Evolutionary conservation across 73 alveolate genomes (phyloP).

Genomic region (Uronychia setigera): DNA sequence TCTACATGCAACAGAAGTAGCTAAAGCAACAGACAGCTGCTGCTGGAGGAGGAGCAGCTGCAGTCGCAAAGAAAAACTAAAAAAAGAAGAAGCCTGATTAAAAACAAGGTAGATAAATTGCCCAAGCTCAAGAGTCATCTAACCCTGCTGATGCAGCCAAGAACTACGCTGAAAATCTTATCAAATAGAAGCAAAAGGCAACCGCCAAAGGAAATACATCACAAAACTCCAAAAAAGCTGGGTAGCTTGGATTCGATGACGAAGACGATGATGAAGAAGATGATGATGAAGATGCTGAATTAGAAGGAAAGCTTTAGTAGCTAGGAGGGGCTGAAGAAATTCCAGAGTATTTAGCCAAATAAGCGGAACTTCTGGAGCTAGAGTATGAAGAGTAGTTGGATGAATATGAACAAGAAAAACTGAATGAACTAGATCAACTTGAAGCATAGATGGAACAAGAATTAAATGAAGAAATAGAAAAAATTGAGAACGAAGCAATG

Average conservation of each 20-base stretch:
- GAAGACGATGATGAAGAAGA: slow-evolving; percentile 26
- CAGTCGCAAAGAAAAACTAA: not conserved
- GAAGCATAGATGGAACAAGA: not conserved
- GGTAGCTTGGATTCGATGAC: too few relatives aligned
- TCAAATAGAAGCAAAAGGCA: slow-evolving; percentile 13
- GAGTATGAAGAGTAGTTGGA: slow-evolving; percentile 6
- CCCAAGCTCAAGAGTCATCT: slow-evolving; percentile 2
- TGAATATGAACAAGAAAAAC: slow-evolving; percentile 9
- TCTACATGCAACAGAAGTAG: slow-evolving; percentile 36
- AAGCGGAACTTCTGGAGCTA: slow-evolving; percentile 12
- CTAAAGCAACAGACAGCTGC: slow-evolving; percentile 36
- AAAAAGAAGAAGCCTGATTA: not conserved
- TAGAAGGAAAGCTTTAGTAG: too few relatives aligned
- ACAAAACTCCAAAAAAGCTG: slow-evolving; percentile 10
- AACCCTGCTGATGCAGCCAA: slow-evolving; percentile 16
- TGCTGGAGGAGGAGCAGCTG: slow-evolving; percentile 12
- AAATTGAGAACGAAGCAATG: slow-evolving; percentile 20
- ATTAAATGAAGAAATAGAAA: not conserved
- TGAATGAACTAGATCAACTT: not conserved
- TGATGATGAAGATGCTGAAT: slow-evolving; percentile 9
- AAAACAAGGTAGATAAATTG: not conserved
- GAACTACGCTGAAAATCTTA: slow-evolving; percentile 11
- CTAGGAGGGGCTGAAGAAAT: slow-evolving; percentile 18
- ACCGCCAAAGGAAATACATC: not conserved
- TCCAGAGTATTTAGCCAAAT: slow-evolving; percentile 14